phyloP scores from a whole-genome alignment of 2,329 filamentous ascomycete species.

The Talaromyces sp. region DNA sequence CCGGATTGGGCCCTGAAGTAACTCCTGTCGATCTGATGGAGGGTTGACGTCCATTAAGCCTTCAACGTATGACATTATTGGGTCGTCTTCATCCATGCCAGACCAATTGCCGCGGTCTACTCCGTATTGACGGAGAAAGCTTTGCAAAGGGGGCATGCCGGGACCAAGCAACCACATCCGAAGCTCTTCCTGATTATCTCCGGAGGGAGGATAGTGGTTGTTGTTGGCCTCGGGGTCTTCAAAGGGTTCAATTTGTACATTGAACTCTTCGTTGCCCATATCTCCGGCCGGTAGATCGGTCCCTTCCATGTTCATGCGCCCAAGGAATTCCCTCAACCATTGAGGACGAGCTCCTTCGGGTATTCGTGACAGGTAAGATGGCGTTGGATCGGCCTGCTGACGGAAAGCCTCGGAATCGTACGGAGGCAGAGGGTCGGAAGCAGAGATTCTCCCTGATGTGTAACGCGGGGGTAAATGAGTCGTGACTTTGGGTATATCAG shows the following conservation, averaged over 20 bases:
- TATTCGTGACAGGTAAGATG: slow-evolving; percentile 24
- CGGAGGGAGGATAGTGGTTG: slow-evolving; percentile 15
- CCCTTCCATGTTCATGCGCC: slow-evolving; percentile 28
- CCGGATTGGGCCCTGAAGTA: slow-evolving; percentile 26
- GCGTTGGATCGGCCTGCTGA: slow-evolving; percentile 28
- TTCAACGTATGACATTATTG: slow-evolving; percentile 31
- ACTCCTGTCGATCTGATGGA: slow-evolving; percentile 17
- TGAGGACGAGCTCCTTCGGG: slow-evolving; percentile 27
- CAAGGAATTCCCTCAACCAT: slow-evolving; percentile 31
- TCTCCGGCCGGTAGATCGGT: slow-evolving; percentile 8
- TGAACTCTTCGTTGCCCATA: slow-evolving; percentile 10
- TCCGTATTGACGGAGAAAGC: slow-evolving; percentile 32
- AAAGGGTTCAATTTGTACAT: slow-evolving; percentile 8
- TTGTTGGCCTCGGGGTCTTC: not conserved
- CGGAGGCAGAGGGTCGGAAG: slow-evolving; percentile 79
- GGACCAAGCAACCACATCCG: slow-evolving; percentile 28
- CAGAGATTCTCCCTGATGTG: slow-evolving; percentile 60
- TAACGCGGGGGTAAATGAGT: slow-evolving; percentile 61
- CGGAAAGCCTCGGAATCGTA: slow-evolving; percentile 38
- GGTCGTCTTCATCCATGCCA: slow-evolving; percentile 27
- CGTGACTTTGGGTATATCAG: slow-evolving; percentile 67
- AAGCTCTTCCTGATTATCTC: slow-evolving; percentile 22
- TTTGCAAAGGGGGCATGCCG: slow-evolving; percentile 28
- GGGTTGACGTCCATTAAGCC: slow-evolving; percentile 22
- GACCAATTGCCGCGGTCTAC: slow-evolving; percentile 39